Evolutionary conservation across 176 grass and related monocot genomes (phyloP), one percentile per base, ranked within the genome.

Genomic region (Musa schizocarpa): DNA sequence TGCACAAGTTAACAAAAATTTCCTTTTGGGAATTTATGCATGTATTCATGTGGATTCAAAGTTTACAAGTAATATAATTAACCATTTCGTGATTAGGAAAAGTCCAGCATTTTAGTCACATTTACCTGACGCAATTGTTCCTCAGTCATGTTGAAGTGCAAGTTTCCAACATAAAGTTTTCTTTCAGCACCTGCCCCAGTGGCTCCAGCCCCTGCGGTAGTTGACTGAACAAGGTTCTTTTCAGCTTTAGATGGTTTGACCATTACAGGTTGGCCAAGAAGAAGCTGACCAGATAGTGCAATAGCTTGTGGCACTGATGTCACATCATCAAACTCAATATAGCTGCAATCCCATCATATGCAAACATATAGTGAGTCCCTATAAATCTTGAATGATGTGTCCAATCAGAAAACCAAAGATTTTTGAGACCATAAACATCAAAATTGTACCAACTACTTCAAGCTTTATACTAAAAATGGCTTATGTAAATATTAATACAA

Each of bases 261-360:
- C 83, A 87, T 88, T 74, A 97, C 93, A 21, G 65, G 88, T 79
- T 97, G 93, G 78, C 90, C 90, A 81, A 88, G 85, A 68, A 97
- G 87, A 17, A 76, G 74, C 80, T 97, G 88, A 11, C 86, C 82
- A 63, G 86, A 93, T 63, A 97, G 90, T 82, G 94, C 84, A 54
- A 97, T 97, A 1, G 90, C 94, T 88, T 93, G 88, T 53, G 94
- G 94, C 59, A 97, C 94, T 16, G 94, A 97, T 86, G 93, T 91
- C 56, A 83, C 94, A 27, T 98, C 94, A 73, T 98, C 93, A 53
- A 98, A 98, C 85, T 98, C 90, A 51, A 98, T 91, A 78, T 98
- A 98, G 78, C 94, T 98, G 84, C 69, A 78, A 50, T 1, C 13
- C 10, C 22, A 24, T 11, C 63, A 24, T 12, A 26, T 65, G 13